Base-by-base conservation (phyloP, 495 filamentous ascomycete species). In the Darksidea phi region DNA sequence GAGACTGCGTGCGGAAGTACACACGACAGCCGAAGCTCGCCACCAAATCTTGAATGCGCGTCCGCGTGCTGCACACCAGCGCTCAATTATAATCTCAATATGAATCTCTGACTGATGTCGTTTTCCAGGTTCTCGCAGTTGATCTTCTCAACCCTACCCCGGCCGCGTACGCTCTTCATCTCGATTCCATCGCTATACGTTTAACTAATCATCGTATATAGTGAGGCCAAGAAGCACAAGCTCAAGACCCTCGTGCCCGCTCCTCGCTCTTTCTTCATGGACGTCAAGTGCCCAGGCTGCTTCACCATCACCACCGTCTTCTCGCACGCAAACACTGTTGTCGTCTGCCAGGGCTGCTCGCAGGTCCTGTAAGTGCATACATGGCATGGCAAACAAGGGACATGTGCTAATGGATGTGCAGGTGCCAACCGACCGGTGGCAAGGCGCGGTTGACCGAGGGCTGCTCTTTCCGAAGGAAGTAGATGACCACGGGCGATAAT, bases 301-400 rank as follows among this genome's bases (percentile, higher is more conserved):
- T 98, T 98, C 88, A 96, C 90, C 72, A 98, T 98, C 86, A 98
- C 94, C 74, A 97, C 93, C 76, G 94, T 98, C 78, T 98, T 96
- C 88, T 97, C 93, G 59, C 94, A 98, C 84, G 94, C 94, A 76
- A 94, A 98, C 83, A 98, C 94, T 74, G 94, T 98, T 76, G 94
- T 98, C 78, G 93, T 96, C 83, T 98, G 94, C 84, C 89, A 89
- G 72, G 93, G 93, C 66, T 97, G 93, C 87, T 92, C 90, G 59
- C 96, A 92, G 67, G 63, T 67, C 37, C 54, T 67, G 57, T 61
- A 57, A 67, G 57, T 32, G 12, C 3, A 38, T 8, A 47, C n/a
- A 26, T 11, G 28, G 38, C 48, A 56, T 45, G 45, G 7, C 36
- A 7, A 50, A n/a, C 13, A 24, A 42, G 5, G 12, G 42, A 47